Base-by-base conservation (phyloP, 257 asterid species). In the Solanum piurae region DNA sequence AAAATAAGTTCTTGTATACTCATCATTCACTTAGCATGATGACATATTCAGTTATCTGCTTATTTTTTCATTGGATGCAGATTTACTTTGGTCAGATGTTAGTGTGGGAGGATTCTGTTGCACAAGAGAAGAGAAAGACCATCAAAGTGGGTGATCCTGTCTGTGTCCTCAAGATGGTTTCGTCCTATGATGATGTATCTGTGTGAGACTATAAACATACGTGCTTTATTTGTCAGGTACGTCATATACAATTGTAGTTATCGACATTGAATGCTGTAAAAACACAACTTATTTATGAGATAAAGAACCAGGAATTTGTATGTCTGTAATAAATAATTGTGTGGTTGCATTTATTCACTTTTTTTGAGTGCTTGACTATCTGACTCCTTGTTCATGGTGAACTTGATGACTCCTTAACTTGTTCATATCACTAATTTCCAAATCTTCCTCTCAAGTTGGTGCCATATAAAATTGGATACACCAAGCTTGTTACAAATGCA, bases 111-210 rank as follows among this genome's bases (percentile, higher is more conserved):
- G 91, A 93, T 55, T 88, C 91, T 10, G 86, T 88, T 5, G 36
- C 42, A 83, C 62, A 74, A 72, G 92, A 91, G 87, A 90, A 89
- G 18, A 85, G 86, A 31, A 92, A 88, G 91, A 90, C 84, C 71
- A 83, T 94, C 86, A 91, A 91, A 90, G 94, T 93, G 20, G 96
- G 94, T 88, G 96, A 94, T 90, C 90, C 89, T 55, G 84, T 94
- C 4, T 79, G 34, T 42, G 91, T 92, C 68, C 90, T 91, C 74
- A 89, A 91, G 40, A 71, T 66, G 91, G 91, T 90, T 84, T 12
- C 94, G 3, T 92, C 93, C 73, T 90, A 90, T 20, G 92, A 46
- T 55, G 88, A 90, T 62, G 94, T 93, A 76, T 88, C 96, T 23
- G 94, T 91, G 72, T 93, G 86, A 89, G 68, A 44, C 42, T 29